phyloP scores from a whole-genome alignment of 2,329 filamentous ascomycete species.

The Talaromyces amestolkiae region DNA sequence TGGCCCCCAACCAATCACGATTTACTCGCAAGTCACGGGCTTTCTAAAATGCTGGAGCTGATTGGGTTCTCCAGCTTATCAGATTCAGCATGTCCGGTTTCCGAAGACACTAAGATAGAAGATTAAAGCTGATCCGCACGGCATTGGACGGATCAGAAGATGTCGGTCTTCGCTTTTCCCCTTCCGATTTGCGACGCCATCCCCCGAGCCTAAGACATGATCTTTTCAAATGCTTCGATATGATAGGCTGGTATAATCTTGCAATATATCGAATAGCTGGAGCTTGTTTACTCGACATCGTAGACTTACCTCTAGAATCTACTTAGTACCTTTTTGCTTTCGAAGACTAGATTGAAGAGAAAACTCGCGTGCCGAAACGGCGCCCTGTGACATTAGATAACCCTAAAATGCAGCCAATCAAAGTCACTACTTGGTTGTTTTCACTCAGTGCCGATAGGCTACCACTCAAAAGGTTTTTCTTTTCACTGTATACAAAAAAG shows the following conservation, averaged over 20 bases:
- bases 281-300: background rate
- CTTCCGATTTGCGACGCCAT: background rate
- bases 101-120: background rate
- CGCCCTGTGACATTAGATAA: background rate
- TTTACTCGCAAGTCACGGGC: background rate
- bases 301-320: background rate
- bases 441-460: background rate
- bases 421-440: background rate
- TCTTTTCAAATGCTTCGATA: no score
- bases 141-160: background rate
- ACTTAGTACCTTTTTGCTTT: no score
- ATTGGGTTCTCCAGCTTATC: background rate
- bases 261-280: no score
- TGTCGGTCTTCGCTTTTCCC: background rate
- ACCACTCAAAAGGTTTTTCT: background rate
- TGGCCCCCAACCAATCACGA: slow-evolving; percentile 2
- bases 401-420: background rate
- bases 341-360: background rate
- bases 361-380: background rate
- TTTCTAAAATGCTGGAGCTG: background rate
- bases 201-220: background rate
- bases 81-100: background rate
- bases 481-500: background rate
- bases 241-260: no score
- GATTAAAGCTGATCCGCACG: background rate